These are phyloP conservation scores for Blumeriella jaapii DNA, from an alignment of 2,329 filamentous ascomycete species.

Conservation along the genomic window DNA sequence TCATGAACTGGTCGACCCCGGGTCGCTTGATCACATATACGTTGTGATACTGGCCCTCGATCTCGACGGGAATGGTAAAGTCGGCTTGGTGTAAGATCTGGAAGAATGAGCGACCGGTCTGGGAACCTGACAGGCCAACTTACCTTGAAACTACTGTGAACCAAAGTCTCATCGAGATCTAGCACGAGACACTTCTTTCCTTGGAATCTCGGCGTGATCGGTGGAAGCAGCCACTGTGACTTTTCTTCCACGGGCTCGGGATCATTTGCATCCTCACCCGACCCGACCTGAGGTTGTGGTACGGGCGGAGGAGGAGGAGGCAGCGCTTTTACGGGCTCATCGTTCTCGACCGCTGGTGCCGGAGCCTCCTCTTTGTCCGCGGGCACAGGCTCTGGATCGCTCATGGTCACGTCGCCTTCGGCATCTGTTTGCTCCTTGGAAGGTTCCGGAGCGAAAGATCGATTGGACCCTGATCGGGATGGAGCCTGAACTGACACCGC, in stretches of 20 bases:
- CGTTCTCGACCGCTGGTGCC: conserved; percentile 12
- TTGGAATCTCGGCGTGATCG: conserved; percentile 65
- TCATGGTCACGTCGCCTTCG: conserved; percentile 20
- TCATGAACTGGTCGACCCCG: conserved; percentile 99
- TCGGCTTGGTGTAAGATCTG: conserved; percentile 96
- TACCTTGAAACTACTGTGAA: conserved; percentile 99
- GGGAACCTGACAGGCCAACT: conserved; percentile 15
- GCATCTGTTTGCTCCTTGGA: conserved; percentile 15
- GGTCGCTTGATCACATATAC: conserved; percentile 99
- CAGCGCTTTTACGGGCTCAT: conserved; percentile 15
- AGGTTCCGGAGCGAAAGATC: conserved; percentile 6
- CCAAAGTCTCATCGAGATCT: conserved; percentile 90
- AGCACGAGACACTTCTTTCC: conserved; percentile 90
- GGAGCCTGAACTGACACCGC: conserved; percentile 20
- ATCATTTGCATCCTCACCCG: conserved; percentile 14
- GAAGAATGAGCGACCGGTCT: conserved; percentile 2
- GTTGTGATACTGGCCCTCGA: conserved; percentile 97
- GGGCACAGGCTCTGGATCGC: conserved; percentile 16
- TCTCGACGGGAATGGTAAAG: conserved; percentile 97
- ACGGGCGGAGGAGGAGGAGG: conserved; percentile 20
- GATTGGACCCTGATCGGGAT: conserved; percentile 13
- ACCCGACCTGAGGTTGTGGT: conserved; percentile 10
- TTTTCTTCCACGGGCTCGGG: conserved; percentile 24
- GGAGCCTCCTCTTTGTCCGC: conserved; percentile 18
- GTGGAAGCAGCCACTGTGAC: conserved; percentile 53